Evolutionary conservation across 1,284 basidiomycete species (phyloP).

Genomic region (Heimioporus punctisporus): DNA sequence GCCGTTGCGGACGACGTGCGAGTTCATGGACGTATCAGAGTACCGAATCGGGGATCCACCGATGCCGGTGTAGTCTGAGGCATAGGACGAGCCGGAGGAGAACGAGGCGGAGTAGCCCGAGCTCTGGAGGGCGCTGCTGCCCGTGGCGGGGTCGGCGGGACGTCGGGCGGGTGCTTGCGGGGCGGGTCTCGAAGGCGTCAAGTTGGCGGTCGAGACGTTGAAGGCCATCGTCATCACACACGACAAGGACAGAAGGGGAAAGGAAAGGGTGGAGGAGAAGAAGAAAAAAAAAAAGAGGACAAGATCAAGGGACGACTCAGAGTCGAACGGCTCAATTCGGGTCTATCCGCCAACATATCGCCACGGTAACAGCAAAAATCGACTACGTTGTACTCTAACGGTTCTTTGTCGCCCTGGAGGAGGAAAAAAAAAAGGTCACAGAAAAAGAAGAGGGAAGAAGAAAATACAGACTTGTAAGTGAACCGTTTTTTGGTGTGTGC

Average conservation of each 20-base stretch:
- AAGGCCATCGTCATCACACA: constrained; percentile 49
- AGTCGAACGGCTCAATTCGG: constrained; percentile 22
- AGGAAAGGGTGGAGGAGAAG: neutral
- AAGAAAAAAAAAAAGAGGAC: neutral
- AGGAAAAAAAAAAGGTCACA: neutral
- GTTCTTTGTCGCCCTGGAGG: constrained; percentile 27
- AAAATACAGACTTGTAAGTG: constrained; percentile 64
- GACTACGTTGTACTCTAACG: constrained; percentile 17
- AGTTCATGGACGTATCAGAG: constrained; percentile 40
- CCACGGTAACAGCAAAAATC: constrained; percentile 35
- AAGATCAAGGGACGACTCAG: neutral
- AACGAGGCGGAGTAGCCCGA: constrained; percentile 65
- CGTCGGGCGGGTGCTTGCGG: constrained; percentile 64
- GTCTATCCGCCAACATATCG: constrained; percentile 32
- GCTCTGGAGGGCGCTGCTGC: constrained; percentile 44
- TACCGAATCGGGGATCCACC: constrained; percentile 74
- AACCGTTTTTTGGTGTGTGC: constrained; percentile 84
- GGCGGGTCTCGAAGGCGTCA: constrained; percentile 63
- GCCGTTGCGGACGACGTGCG: constrained; percentile 64
- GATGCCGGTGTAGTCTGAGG: constrained; percentile 67
- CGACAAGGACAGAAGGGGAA: too few relatives aligned
- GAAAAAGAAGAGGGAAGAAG: constrained; percentile 1
- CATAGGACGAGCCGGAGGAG: constrained; percentile 60
- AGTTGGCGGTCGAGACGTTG: constrained; percentile 48
- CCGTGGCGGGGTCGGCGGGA: constrained; percentile 40